Percentiles rank a stretch among this genome's conserved stretches.
These are phyloP conservation scores for Ascocoryne sarcoides DNA, from an alignment of 2,329 filamentous ascomycete genomes.

Conservation along the genomic window DNA sequence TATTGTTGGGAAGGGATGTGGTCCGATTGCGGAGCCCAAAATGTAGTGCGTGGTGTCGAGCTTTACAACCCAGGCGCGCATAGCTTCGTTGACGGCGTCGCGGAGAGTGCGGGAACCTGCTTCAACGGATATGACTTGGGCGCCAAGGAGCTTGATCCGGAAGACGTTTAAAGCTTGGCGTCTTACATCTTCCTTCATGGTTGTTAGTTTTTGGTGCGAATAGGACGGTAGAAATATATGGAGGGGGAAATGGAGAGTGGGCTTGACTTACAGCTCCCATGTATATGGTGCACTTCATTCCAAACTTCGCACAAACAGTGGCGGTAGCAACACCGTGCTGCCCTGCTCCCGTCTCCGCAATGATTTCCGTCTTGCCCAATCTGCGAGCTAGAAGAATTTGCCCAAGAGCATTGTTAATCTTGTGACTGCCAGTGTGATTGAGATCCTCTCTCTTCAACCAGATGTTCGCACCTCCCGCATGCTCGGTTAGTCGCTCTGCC, in stretches of 20 bases:
- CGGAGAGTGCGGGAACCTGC: slow-evolving; percentile 76
- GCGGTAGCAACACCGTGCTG: slow-evolving; percentile 97
- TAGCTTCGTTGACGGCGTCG: slow-evolving; percentile 88
- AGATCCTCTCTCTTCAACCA: slow-evolving; percentile 97
- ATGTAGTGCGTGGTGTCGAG: slow-evolving; percentile 96
- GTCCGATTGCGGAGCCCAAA: slow-evolving; percentile 93
- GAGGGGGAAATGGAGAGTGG: no score
- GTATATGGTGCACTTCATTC: slow-evolving; percentile 95
- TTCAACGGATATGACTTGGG: slow-evolving; percentile 86
- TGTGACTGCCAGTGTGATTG: slow-evolving; percentile 96
- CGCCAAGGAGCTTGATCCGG: slow-evolving; percentile 92
- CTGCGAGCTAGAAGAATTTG: slow-evolving; percentile 80
- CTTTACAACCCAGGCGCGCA: slow-evolving; percentile 88
- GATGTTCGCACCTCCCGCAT: slow-evolving; percentile 88
- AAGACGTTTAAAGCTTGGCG: slow-evolving; percentile 97
- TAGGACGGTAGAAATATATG: no score
- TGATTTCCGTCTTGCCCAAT: slow-evolving; percentile 92
- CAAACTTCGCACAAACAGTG: slow-evolving; percentile 95
- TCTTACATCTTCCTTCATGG: slow-evolving; percentile 68
- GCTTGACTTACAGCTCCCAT: slow-evolving; percentile 72
- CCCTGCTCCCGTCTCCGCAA: slow-evolving; percentile 93
- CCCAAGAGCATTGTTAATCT: slow-evolving; percentile 97
- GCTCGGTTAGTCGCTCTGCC: slow-evolving; percentile 77
- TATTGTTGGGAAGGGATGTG: slow-evolving; percentile 95
- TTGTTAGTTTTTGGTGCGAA: slow-evolving; percentile 8